These are phyloP conservation scores for Carex cristatella DNA, from an alignment of 176 grass and related monocot species.

Conservation along the genomic window DNA sequence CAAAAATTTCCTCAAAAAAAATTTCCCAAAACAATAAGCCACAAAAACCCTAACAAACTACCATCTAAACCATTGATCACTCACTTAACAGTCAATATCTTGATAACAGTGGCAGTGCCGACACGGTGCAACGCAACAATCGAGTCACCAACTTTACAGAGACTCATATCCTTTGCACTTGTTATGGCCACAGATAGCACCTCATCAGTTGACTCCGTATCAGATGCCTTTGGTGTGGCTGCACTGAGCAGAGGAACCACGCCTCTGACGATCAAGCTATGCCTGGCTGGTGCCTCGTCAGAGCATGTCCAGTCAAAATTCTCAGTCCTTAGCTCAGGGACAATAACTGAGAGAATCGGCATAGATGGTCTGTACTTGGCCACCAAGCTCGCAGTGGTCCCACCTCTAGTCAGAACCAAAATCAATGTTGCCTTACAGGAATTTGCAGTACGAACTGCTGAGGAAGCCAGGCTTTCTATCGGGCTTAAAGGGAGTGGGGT, in stretches of 20 bases:
- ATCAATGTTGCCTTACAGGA: slow-evolving; percentile 55
- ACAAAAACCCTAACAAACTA: slow-evolving; percentile 35
- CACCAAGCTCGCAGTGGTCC: slow-evolving; percentile 60
- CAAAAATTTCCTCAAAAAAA: slow-evolving; percentile 3
- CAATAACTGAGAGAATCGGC: slow-evolving; percentile 48
- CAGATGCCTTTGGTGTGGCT: slow-evolving; percentile 51
- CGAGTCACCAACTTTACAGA: slow-evolving; percentile 62
- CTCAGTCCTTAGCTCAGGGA: slow-evolving; percentile 52
- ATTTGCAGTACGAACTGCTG: slow-evolving; percentile 54
- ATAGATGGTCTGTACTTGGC: slow-evolving; percentile 79
- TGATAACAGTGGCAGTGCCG: slow-evolving; percentile 45
- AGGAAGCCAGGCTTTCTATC: slow-evolving; percentile 84
- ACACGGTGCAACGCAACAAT: slow-evolving; percentile 65
- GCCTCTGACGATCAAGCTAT: slow-evolving; percentile 57
- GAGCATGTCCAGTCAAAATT: slow-evolving; percentile 77
- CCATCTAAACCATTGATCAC: background rate
- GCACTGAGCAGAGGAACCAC: slow-evolving; percentile 58
- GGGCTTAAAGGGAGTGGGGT: slow-evolving; percentile 58
- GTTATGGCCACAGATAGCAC: slow-evolving; percentile 41
- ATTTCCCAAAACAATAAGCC: slow-evolving; percentile 11
- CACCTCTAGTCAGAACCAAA: slow-evolving; percentile 79
- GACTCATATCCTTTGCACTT: slow-evolving; percentile 49
- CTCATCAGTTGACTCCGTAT: slow-evolving; percentile 67
- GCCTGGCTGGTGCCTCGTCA: slow-evolving; percentile 73
- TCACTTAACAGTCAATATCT: slow-evolving; percentile 49